A percentile compares a stretch with the other conserved stretches of the same genome.
phyloP scores from a whole-genome alignment of 2,329 filamentous ascomycete genomes.

The Alternaria sp. region DNA sequence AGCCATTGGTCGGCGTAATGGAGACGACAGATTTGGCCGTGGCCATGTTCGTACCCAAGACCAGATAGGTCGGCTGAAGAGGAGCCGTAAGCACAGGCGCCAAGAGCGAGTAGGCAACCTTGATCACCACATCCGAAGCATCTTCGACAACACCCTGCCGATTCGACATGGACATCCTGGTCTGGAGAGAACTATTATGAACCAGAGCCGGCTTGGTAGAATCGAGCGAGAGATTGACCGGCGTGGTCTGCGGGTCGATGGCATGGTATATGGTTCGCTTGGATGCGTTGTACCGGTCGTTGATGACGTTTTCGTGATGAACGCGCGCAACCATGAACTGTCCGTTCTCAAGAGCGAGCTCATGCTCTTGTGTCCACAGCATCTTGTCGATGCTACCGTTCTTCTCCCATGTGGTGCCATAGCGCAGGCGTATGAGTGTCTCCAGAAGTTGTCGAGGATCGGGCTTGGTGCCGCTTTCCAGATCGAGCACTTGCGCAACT shows the following conservation, averaged over 20 bases:
- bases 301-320: neutral
- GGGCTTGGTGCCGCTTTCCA: neutral
- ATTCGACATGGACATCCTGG: neutral
- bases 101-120: neutral
- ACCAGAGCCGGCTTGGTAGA: neutral
- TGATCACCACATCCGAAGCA: neutral
- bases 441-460: neutral
- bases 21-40: neutral
- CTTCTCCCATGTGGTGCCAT: neutral
- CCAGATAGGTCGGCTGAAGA: neutral
- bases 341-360: neutral
- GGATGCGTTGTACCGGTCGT: neutral
- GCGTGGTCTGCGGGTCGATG: neutral
- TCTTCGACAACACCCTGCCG: neutral
- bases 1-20: neutral
- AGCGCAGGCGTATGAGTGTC: neutral
- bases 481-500: neutral
- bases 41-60: neutral
- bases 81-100: neutral
- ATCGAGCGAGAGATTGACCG: neutral
- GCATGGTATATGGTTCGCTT: neutral
- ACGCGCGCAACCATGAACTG: neutral
- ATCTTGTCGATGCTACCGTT: neutral
- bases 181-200: neutral
- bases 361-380: neutral